These are phyloP conservation scores for Pseudomassariella vexata DNA, from an alignment of 2,329 filamentous ascomycete genomes.

Conservation along the genomic window DNA sequence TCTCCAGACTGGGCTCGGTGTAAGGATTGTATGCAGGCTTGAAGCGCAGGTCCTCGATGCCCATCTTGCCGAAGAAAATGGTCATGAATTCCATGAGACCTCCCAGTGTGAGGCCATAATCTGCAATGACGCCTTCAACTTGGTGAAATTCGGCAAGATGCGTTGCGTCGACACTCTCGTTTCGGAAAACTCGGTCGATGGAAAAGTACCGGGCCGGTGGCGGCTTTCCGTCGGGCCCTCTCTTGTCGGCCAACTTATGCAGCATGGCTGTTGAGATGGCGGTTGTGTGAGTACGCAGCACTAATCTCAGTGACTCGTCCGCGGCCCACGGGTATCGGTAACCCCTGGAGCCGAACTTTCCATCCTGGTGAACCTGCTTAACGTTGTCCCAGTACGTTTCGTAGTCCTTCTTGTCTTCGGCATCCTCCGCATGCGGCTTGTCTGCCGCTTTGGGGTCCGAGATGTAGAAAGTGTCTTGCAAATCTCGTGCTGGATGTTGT, in stretches of 20 bases:
- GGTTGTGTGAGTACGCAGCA: constrained; percentile 94
- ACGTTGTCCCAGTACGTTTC: constrained; percentile 85
- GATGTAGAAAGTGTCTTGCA: constrained; percentile 98
- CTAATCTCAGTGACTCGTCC: constrained; percentile 79
- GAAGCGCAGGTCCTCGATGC: constrained; percentile 82
- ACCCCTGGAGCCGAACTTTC: constrained; percentile 90
- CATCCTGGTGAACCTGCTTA: constrained; percentile 78
- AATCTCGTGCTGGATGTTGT: constrained; percentile 93
- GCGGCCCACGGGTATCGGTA: constrained; percentile 93
- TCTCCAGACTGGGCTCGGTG: constrained; percentile 96
- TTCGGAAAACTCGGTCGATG: constrained; percentile 94
- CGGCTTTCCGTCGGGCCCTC: constrained; percentile 62
- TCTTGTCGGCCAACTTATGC: constrained; percentile 78
- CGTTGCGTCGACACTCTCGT: constrained; percentile 94
- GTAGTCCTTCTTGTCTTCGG: constrained; percentile 61
- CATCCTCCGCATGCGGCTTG: constrained; percentile 50
- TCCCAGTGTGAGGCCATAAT: constrained; percentile 87
- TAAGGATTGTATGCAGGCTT: constrained; percentile 96
- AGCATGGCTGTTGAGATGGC: constrained; percentile 87
- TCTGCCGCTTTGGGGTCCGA: constrained; percentile 79
- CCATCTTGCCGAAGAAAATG: constrained; percentile 95
- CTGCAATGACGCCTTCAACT: constrained; percentile 96
- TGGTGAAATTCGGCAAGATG: constrained; percentile 98
- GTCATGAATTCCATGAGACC: constrained; percentile 91
- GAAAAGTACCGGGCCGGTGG: constrained; percentile 89